Percentiles rank a stretch among this genome's conserved stretches.
Evolutionary conservation across 1,284 basidiomycete genomes (phyloP).

Genomic region (Heliocybe sulcata): DNA sequence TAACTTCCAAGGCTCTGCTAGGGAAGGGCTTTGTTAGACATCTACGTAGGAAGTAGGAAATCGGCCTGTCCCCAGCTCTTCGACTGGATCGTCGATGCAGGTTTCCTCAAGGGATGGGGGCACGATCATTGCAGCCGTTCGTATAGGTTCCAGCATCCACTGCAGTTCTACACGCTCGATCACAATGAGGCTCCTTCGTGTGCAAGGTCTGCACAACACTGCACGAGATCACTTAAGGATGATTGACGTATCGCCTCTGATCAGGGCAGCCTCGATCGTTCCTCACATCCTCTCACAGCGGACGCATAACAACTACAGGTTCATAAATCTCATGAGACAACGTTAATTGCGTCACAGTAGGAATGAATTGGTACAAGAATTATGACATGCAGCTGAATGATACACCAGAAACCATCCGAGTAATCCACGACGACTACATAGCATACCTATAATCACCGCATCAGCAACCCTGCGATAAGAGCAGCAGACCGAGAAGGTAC

Average conservation of each 20-base stretch:
- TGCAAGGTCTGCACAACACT: not conserved
- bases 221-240: not conserved
- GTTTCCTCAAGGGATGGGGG: no score
- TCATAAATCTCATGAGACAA: not conserved
- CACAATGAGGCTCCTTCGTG: no score
- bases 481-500: constrained; percentile 18
- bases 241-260: not conserved
- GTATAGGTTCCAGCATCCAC: no score
- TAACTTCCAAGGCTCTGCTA: no score
- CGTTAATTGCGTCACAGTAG: constrained; percentile 1
- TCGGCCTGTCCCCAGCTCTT: no score
- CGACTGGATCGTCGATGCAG: no score
- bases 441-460: constrained; percentile 38
- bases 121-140: no score
- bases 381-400: not conserved
- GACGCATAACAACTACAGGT: not conserved
- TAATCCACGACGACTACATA: constrained; percentile 32
- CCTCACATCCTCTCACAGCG: not conserved
- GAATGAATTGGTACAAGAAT: constrained; percentile 2
- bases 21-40: no score
- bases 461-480: constrained; percentile 17
- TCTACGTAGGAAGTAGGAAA: no score
- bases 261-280: not conserved
- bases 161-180: no score
- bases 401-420: constrained; percentile 4